Evolutionary conservation across 768 basidiomycete species (phyloP).

Genomic region (Tylopilus vinaceipallidus): DNA sequence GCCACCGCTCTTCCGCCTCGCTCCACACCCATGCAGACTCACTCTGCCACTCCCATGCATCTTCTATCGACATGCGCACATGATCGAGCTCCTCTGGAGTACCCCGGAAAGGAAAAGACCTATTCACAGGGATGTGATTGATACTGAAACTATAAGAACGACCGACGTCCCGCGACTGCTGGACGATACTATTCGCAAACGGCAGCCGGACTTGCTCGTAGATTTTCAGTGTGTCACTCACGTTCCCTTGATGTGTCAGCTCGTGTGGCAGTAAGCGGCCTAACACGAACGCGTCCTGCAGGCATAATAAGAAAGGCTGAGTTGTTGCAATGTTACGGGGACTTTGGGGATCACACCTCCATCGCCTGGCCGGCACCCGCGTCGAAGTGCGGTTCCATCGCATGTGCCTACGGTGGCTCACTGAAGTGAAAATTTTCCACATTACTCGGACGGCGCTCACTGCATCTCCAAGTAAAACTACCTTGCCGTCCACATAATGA

Average conservation of each 20-base stretch:
- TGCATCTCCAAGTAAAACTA: constrained; percentile 51
- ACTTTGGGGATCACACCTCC: constrained; percentile 42
- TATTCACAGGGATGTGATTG: not conserved
- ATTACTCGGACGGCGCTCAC: constrained; percentile 25
- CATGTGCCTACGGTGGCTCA: constrained; percentile 37
- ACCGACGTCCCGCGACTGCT: constrained; percentile 21
- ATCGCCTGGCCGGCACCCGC: constrained; percentile 51
- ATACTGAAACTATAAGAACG: constrained; percentile 21
- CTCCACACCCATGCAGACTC: constrained; percentile 5
- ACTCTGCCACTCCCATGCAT: constrained; percentile 21
- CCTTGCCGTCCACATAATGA: constrained; percentile 36
- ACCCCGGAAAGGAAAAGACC: not conserved
- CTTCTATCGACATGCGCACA: constrained; percentile 12
- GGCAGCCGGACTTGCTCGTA: constrained; percentile 35
- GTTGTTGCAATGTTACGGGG: not conserved
- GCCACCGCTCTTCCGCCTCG: constrained; percentile 14
- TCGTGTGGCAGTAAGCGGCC: constrained; percentile 28
- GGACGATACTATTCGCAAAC: constrained; percentile 23
- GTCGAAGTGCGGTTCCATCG: constrained; percentile 45
- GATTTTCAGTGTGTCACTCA: constrained; percentile 25
- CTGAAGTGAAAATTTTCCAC: not conserved
- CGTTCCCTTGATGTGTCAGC: constrained; percentile 18
- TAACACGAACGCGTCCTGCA: constrained; percentile 32
- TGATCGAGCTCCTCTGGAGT: constrained; percentile 7
- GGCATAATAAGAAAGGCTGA: not conserved